Conservation (phyloP, 495 filamentous ascomycete species). For the Trypethelium eluteriae region DNA sequence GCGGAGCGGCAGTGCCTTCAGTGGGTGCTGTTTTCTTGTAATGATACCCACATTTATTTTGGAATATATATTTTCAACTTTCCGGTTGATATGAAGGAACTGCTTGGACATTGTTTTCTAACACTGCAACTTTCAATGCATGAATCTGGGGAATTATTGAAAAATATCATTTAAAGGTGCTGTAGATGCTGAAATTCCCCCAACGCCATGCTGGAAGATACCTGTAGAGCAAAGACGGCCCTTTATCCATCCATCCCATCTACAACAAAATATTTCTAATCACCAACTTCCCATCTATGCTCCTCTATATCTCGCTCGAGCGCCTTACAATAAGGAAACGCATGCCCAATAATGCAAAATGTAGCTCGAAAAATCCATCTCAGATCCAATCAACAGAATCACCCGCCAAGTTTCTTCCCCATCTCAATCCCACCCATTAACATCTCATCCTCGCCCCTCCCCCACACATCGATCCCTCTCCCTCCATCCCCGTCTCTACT, state of each 20-base stretch:
- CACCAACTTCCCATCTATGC: neutral
- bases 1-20: neutral
- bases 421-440: neutral
- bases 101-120: neutral
- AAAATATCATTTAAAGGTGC: neutral
- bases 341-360: too few relatives aligned
- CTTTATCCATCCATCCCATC: neutral
- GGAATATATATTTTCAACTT: neutral
- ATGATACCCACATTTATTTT: slow-evolving; percentile 5
- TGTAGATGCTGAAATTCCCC: neutral
- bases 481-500: slow-evolving; percentile 26
- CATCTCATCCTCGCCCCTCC: neutral
- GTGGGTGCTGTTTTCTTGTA: neutral
- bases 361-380: too few relatives aligned
- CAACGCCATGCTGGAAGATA: neutral
- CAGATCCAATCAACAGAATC: neutral
- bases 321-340: too few relatives aligned
- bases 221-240: neutral
- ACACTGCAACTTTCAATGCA: neutral
- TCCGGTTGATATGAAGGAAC: neutral
- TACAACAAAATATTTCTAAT: neutral
- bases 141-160: neutral
- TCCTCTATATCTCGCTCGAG: neutral
- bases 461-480: neutral
- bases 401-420: neutral